Evolutionary conservation across 1,284 basidiomycete genomes (phyloP).

Genomic region (Malassezia sp.): DNA sequence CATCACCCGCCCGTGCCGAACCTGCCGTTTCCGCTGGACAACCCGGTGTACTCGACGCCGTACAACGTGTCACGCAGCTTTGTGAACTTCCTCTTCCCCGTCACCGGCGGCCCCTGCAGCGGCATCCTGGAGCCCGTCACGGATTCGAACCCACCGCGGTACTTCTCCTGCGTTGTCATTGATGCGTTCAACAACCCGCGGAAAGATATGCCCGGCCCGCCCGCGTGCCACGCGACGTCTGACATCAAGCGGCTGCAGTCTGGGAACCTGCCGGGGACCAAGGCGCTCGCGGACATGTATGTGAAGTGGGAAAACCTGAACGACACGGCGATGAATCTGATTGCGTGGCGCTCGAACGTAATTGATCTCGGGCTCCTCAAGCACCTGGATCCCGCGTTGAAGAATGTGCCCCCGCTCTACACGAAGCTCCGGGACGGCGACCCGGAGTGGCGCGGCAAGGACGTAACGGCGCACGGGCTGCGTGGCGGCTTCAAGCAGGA

Average conservation of each 20-base stretch:
- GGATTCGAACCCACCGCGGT: conserved; percentile 55
- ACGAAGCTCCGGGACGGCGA: too few relatives aligned
- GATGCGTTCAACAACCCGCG: not conserved
- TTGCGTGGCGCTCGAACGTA: conserved; percentile 81
- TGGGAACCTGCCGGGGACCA: not conserved
- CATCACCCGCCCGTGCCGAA: conserved; percentile 28
- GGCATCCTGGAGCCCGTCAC: conserved; percentile 54
- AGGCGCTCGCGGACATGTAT: not conserved
- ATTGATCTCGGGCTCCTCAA: conserved; percentile 73
- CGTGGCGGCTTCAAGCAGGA: conserved; percentile 55
- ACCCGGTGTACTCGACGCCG: conserved; percentile 63
- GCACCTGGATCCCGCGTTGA: conserved; percentile 56
- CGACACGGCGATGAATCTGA: conserved; percentile 63
- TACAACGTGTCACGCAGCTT: conserved; percentile 76
- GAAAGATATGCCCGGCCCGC: too few relatives aligned
- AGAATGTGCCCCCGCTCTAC: too few relatives aligned
- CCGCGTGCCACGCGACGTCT: not conserved
- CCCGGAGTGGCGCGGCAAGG: conserved; percentile 59
- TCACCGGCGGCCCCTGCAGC: conserved; percentile 68
- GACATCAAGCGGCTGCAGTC: not conserved
- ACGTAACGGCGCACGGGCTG: conserved; percentile 75
- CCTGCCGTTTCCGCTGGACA: not conserved
- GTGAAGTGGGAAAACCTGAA: conserved; percentile 74
- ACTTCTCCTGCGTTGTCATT: conserved; percentile 86
- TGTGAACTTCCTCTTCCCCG: conserved; percentile 87